Conservation (phyloP, 1,139 yeast species). For the Lodderomyces theae region DNA sequence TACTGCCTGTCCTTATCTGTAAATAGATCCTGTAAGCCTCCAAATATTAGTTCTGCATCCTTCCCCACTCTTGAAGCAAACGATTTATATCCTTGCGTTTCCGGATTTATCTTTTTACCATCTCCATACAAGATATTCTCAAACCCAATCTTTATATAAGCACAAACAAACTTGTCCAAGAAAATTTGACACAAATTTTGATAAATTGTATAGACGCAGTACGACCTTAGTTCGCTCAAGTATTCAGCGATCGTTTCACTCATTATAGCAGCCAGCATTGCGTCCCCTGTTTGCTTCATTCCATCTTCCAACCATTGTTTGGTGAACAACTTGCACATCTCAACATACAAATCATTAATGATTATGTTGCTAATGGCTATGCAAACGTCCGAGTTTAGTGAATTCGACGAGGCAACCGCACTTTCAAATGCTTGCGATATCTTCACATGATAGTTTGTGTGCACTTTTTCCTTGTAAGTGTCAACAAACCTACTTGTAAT, state of each 20-base stretch:
- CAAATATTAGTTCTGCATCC: slow-evolving; percentile 68
- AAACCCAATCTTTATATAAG: slow-evolving; percentile 46
- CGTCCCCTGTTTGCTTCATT: slow-evolving; percentile 33
- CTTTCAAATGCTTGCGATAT: slow-evolving; percentile 59
- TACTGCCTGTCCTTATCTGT: slow-evolving; percentile 46
- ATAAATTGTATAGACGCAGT: slow-evolving; percentile 45
- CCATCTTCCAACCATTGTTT: slow-evolving; percentile 47
- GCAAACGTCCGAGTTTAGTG: slow-evolving; percentile 68
- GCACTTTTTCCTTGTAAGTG: slow-evolving; percentile 63
- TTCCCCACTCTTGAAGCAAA: slow-evolving; percentile 43
- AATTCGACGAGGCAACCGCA: slow-evolving; percentile 73
- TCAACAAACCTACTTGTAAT: slow-evolving; percentile 73
- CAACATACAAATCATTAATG: slow-evolving; percentile 60
- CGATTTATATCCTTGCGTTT: slow-evolving; percentile 44
- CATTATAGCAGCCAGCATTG: slow-evolving; percentile 48
- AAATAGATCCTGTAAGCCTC: slow-evolving; percentile 54
- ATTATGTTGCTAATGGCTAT: slow-evolving; percentile 64
- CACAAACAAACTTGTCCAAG: slow-evolving; percentile 42
- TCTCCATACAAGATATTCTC: slow-evolving; percentile 48
- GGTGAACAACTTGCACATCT: slow-evolving; percentile 39
- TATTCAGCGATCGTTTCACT: slow-evolving; percentile 76
- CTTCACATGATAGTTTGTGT: slow-evolving; percentile 56
- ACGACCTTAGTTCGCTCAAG: slow-evolving; percentile 58
- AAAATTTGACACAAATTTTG: slow-evolving; percentile 44
- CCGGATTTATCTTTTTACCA: slow-evolving; percentile 58